A percentile compares a stretch with the other conserved stretches of the same genome.
Conservation (phyloP, 768 basidiomycete species). For the Gloeostereum incarnatum region DNA sequence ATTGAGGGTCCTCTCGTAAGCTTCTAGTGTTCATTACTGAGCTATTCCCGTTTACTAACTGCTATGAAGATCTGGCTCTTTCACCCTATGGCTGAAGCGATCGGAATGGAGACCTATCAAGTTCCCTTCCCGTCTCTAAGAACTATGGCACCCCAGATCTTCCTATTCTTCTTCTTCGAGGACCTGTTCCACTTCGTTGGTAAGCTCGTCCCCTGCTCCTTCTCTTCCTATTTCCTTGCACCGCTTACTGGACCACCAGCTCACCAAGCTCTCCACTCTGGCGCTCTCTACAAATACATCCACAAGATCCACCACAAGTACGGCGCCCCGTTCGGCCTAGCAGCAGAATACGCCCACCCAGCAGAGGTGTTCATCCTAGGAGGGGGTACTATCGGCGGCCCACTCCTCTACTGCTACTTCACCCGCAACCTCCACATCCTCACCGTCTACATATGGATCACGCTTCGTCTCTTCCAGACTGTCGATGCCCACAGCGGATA, state of each 20-base stretch:
- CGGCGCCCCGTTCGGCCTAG: conserved; percentile 93
- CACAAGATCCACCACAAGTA: conserved; percentile 99
- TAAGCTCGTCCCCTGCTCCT: conserved; percentile 19
- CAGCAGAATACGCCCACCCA: conserved; percentile 97
- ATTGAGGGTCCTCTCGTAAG: conserved; percentile 84
- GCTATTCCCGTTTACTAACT: background rate
- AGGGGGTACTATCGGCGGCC: conserved; percentile 82
- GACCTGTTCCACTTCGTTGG: conserved; percentile 92
- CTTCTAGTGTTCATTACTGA: conserved; percentile 7
- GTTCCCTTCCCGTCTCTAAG: conserved; percentile 79
- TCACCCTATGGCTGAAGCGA: conserved; percentile 79
- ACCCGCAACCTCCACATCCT: conserved; percentile 77
- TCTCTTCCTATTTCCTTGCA: background rate
- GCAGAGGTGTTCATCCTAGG: conserved; percentile 94
- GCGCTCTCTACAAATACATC: conserved; percentile 80
- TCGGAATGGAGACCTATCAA: conserved; percentile 90
- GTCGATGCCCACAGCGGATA: conserved; percentile 97
- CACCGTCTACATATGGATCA: conserved; percentile 92
- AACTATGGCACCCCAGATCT: conserved; percentile 67
- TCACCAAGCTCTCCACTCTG: conserved; percentile 84
- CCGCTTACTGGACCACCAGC: conserved; percentile 29
- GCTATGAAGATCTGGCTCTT: conserved; percentile 71
- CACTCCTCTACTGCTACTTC: conserved; percentile 77
- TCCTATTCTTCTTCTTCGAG: conserved; percentile 91
- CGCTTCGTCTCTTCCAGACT: conserved; percentile 90